These are phyloP conservation scores for Cyberlindnera xylosilytica DNA, from an alignment of 805 yeast genomes.

Conservation along the genomic window DNA sequence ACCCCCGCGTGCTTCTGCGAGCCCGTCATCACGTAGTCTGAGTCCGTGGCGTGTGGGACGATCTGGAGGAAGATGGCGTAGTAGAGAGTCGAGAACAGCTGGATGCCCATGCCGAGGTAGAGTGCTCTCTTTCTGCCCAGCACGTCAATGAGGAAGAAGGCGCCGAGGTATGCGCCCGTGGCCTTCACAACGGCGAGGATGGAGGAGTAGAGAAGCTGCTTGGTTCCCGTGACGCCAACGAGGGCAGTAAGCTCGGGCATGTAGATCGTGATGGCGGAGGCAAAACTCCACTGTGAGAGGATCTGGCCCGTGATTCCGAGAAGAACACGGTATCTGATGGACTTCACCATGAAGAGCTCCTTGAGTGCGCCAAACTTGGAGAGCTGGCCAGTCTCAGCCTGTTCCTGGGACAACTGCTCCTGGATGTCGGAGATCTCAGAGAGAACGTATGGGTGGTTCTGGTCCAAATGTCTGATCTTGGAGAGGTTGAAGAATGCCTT, in stretches of 20 bases:
- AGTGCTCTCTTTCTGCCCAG: slow-evolving; percentile 50
- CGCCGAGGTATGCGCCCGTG: slow-evolving; percentile 42
- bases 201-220: slow-evolving; percentile 46
- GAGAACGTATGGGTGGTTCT: slow-evolving; percentile 45
- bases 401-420: slow-evolving; percentile 39
- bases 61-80: slow-evolving; percentile 43
- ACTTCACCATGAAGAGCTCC: slow-evolving; percentile 33
- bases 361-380: slow-evolving; percentile 16
- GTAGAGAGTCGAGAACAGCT: slow-evolving; percentile 39
- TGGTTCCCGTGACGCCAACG: slow-evolving; percentile 42
- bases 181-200: slow-evolving; percentile 53
- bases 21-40: slow-evolving; percentile 29
- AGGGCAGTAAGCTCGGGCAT: slow-evolving; percentile 50
- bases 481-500: slow-evolving; percentile 38
- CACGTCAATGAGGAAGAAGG: slow-evolving; percentile 51
- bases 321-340: slow-evolving; percentile 44
- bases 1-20: slow-evolving; percentile 37
- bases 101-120: slow-evolving; percentile 45
- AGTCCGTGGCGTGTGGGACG: slow-evolving; percentile 41
- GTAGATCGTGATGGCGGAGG: slow-evolving; percentile 53
- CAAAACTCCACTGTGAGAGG: slow-evolving; percentile 59
- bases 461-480: slow-evolving; percentile 39
- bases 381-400: slow-evolving; percentile 11
- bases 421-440: slow-evolving; percentile 50
- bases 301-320: slow-evolving; percentile 43